Percentiles rank a stretch among this genome's conserved stretches.
Evolutionary conservation across 495 filamentous ascomycete species (phyloP).

Genomic region (Oidiodendron maius): DNA sequence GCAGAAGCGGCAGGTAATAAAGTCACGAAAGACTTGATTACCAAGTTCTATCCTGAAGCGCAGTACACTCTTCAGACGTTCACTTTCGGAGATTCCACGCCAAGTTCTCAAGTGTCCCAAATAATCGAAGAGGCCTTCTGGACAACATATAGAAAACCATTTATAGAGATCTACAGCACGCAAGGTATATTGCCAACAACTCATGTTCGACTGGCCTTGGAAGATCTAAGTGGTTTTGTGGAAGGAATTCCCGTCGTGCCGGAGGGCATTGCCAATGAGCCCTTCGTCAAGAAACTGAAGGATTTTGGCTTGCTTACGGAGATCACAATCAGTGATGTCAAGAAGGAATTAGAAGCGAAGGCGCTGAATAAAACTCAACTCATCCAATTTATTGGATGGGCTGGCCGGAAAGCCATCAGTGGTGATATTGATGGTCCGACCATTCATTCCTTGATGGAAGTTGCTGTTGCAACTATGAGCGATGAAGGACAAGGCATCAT

Average conservation of each 20-base stretch:
- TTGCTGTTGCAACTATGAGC: slow-evolving; percentile 72
- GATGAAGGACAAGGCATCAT: slow-evolving; percentile 58
- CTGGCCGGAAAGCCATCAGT: slow-evolving; percentile 56
- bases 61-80: slow-evolving; percentile 77
- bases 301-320: slow-evolving; percentile 76
- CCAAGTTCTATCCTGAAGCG: slow-evolving; percentile 66
- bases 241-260: slow-evolving; percentile 86
- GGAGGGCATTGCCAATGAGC: slow-evolving; percentile 57
- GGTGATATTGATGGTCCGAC: slow-evolving; percentile 61
- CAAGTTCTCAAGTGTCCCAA: slow-evolving; percentile 69
- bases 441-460: slow-evolving; percentile 62
- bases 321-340: slow-evolving; percentile 82
- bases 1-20: slow-evolving; percentile 33
- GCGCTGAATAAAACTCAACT: slow-evolving; percentile 72
- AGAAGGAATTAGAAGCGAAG: slow-evolving; percentile 67
- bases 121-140: slow-evolving; percentile 93
- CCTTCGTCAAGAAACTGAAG: slow-evolving; percentile 71
- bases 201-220: slow-evolving; percentile 70
- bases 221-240: slow-evolving; percentile 78
- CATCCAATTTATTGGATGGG: slow-evolving; percentile 76
- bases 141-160: slow-evolving; percentile 73
- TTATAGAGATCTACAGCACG: slow-evolving; percentile 83
- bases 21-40: slow-evolving; percentile 52
- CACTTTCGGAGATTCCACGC: slow-evolving; percentile 81
- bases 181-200: slow-evolving; percentile 74